Base-by-base conservation (phyloP, 371 early-diverging fungal species). In the Gilbertella persicaria region DNA sequence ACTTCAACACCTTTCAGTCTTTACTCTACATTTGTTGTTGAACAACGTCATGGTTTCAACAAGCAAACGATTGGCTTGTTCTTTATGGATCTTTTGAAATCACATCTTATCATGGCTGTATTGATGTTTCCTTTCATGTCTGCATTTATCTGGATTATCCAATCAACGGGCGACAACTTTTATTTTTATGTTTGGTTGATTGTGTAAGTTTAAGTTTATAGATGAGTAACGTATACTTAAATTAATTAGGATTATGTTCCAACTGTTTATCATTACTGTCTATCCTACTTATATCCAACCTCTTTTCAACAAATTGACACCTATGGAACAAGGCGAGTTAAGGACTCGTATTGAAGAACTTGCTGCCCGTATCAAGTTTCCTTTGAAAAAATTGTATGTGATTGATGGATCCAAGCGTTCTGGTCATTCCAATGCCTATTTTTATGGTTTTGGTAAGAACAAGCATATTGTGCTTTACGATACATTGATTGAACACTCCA, bases 401-500 rank as follows among this genome's bases (percentile, higher is more conserved):
- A 92, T 99, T 71, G 99, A 99, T 69, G 98, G 98, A 20, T 92
- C 92, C 66, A 95, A 88, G 69, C 89, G 99, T 30, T 90, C 91
- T 3, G 73, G 89, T 16, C 99, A 99, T 69, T 93, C 93, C 37
- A 99, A 99, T 72, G 99, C 99, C 2, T 99, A 98, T 74, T 97
- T 99, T 67, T 93, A 89, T 56, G 97, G 97, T 0, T 92, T 98
- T 58, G 94, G 92, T 64, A 93, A 94, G 71, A 91, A 94, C 77
- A 98, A 98, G 85, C 90, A 96, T 41, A 97, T 99, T 63, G 99
- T 99, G 0, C 62, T 99, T 7, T 99, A 80, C 71, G 99, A 99
- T 68, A 99, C 99, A 0, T 77, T 99, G 45, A 65, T 98, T 41
- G 89, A 91, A 17, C 94, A 98, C 45, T 80, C 88, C 13, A 75